Conservation (phyloP, 2,329 filamentous ascomycete genomes). For the Shiraia bambusicola region DNA sequence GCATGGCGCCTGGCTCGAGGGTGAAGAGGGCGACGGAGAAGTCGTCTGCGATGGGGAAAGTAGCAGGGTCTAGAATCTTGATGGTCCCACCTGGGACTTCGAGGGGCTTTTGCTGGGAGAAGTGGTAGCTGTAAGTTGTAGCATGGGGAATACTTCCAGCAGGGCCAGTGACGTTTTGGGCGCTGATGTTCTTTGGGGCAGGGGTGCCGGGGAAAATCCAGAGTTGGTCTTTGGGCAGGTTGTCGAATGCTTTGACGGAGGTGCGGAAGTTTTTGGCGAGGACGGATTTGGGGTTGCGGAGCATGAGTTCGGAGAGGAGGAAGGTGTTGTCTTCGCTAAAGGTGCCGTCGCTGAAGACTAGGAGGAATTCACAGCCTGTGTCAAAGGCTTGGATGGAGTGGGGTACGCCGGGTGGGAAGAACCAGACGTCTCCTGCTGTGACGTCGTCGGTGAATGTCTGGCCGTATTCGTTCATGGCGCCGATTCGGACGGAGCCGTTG, state of each 20-base stretch:
- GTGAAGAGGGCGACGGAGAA: slow-evolving; percentile 61
- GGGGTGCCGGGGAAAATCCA: slow-evolving; percentile 49
- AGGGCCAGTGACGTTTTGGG: slow-evolving; percentile 50
- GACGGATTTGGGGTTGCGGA: slow-evolving; percentile 46
- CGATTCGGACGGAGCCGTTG: slow-evolving; percentile 56
- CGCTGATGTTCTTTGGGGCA: slow-evolving; percentile 39
- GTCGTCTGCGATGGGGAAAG: slow-evolving; percentile 58
- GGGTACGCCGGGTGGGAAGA: slow-evolving; percentile 41
- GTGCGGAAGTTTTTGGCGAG: slow-evolving; percentile 49
- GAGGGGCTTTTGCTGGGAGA: slow-evolving; percentile 51
- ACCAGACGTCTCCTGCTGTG: slow-evolving; percentile 43
- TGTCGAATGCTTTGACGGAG: slow-evolving; percentile 40
- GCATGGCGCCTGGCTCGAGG: slow-evolving; percentile 63
- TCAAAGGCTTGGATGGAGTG: slow-evolving; percentile 57
- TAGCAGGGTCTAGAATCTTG: slow-evolving; percentile 60
- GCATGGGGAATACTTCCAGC: slow-evolving; percentile 34
- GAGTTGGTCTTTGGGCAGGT: slow-evolving; percentile 42
- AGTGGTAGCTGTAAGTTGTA: slow-evolving; percentile 46
- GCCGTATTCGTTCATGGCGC: slow-evolving; percentile 55
- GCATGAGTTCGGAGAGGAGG: slow-evolving; percentile 57
- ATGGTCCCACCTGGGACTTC: slow-evolving; percentile 58
- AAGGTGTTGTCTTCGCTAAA: slow-evolving; percentile 64
- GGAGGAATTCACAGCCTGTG: slow-evolving; percentile 50
- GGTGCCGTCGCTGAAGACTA: slow-evolving; percentile 59
- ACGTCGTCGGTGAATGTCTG: slow-evolving; percentile 48